Conservation (phyloP, 2,329 filamentous ascomycete genomes). For the Tothia fuscella region DNA sequence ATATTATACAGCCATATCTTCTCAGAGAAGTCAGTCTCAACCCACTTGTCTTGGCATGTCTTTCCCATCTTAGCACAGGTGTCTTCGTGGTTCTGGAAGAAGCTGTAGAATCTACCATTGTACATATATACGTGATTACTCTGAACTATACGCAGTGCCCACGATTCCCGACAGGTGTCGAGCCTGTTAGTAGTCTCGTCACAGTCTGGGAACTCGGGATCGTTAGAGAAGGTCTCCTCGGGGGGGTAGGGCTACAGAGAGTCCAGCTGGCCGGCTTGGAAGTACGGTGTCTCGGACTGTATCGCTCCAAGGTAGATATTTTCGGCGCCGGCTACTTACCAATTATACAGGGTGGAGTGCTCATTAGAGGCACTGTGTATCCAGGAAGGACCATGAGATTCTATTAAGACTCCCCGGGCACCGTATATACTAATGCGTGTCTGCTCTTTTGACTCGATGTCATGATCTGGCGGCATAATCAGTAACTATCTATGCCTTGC, state of each 20-base stretch:
- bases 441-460: conserved; percentile 63
- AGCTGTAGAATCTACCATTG: not conserved
- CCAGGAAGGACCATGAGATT: conserved; percentile 39
- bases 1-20: not conserved
- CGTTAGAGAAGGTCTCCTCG: conserved; percentile 39
- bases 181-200: conserved; percentile 49
- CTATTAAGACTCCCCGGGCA: conserved; percentile 68
- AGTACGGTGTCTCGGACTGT: conserved; percentile 78
- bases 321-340: conserved; percentile 65
- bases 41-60: not conserved
- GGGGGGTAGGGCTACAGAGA: conserved; percentile 50
- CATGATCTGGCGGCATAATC: conserved; percentile 48
- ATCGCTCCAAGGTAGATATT: conserved; percentile 75
- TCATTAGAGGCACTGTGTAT: conserved; percentile 48
- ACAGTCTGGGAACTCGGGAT: conserved; percentile 57
- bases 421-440: conserved; percentile 75
- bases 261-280: conserved; percentile 62
- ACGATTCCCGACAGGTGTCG: conserved; percentile 42
- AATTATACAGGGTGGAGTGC: conserved; percentile 58
- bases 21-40: not conserved
- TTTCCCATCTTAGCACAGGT: conserved; percentile 11
- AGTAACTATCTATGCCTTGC: not conserved
- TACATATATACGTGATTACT: not conserved
- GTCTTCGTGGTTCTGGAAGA: conserved; percentile 47
- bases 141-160: conserved; percentile 58